phyloP scores from a whole-genome alignment of 2,329 filamentous ascomycete species.

The Ophiostoma sp. region DNA sequence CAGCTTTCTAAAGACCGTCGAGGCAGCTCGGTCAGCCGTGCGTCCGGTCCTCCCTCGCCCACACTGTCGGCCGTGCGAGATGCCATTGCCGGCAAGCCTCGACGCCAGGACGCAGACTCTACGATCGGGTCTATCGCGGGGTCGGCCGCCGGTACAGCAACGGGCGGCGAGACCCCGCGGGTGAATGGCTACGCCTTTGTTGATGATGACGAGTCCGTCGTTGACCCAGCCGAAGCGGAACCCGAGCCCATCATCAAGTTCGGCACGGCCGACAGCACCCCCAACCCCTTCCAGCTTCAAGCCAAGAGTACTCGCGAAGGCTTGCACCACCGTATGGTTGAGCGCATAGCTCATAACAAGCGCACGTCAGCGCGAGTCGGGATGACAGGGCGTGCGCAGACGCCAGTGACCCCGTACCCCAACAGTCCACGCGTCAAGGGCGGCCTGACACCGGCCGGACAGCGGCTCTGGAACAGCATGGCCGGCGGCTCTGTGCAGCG shows the following conservation, averaged over 20 bases:
- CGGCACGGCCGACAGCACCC: conserved; percentile 54
- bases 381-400: conserved; percentile 53
- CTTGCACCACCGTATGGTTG: conserved; percentile 80
- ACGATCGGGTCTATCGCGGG: conserved; percentile 30
- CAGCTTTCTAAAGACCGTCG: not conserved
- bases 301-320: conserved; percentile 71
- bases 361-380: conserved; percentile 55
- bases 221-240: conserved; percentile 37
- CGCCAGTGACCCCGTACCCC: conserved; percentile 64
- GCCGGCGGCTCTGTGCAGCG: conserved; percentile 31
- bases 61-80: conserved; percentile 79
- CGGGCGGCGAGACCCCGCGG: conserved; percentile 71
- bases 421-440: conserved; percentile 56
- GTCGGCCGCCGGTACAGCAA: conserved; percentile 15
- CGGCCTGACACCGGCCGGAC: conserved; percentile 67
- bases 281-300: conserved; percentile 74
- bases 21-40: conserved; percentile 30
- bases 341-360: conserved; percentile 69
- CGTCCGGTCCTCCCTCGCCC: conserved; percentile 63
- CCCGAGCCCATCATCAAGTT: conserved; percentile 47
- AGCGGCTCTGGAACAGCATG: conserved; percentile 61
- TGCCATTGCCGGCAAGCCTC: conserved; percentile 70
- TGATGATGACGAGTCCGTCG: conserved; percentile 59
- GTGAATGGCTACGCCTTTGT: conserved; percentile 95
- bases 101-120: conserved; percentile 57